phyloP scores from a whole-genome alignment of 73 alveolate genomes.

The Stentor coeruleus region DNA sequence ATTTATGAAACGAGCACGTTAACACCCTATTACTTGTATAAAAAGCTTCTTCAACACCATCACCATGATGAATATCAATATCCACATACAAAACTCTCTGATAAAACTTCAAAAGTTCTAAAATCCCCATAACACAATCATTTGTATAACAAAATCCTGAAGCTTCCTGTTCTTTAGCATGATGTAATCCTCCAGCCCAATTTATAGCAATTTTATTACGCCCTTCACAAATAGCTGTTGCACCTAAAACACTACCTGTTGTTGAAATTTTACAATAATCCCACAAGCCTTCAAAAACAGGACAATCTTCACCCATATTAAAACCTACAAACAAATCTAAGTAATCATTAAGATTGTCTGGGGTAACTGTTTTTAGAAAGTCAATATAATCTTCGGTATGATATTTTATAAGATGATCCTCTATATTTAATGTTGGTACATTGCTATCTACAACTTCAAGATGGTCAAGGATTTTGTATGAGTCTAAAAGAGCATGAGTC shows the following conservation, averaged over 20 bases:
- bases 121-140: constrained; percentile 92
- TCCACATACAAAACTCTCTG: constrained; percentile 91
- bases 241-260: constrained; percentile 72
- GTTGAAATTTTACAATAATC: constrained; percentile 86
- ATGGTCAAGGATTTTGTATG: constrained; percentile 69
- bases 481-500: constrained; percentile 78
- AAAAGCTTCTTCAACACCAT: constrained; percentile 99
- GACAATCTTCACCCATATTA: constrained; percentile 85
- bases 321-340: constrained; percentile 39
- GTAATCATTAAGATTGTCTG: constrained; percentile 48
- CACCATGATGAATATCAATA: constrained; percentile 98
- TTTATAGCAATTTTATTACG: constrained; percentile 85
- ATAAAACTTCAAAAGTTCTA: constrained; percentile 79
- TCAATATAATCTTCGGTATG: constrained; percentile 91
- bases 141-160: constrained; percentile 96
- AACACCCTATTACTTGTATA: constrained; percentile 94
- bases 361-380: constrained; percentile 78
- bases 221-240: constrained; percentile 58
- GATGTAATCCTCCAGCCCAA: constrained; percentile 99
- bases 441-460: constrained; percentile 39
- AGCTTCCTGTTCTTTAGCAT: constrained; percentile 96
- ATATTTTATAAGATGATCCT: constrained; percentile 69
- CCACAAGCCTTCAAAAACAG: constrained; percentile 82
- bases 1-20: constrained; percentile 96
- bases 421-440: not conserved